These are phyloP conservation scores for Zygosaccharomyces pseudobailii DNA, from an alignment of 1,139 yeast genomes.

Conservation along the genomic window DNA sequence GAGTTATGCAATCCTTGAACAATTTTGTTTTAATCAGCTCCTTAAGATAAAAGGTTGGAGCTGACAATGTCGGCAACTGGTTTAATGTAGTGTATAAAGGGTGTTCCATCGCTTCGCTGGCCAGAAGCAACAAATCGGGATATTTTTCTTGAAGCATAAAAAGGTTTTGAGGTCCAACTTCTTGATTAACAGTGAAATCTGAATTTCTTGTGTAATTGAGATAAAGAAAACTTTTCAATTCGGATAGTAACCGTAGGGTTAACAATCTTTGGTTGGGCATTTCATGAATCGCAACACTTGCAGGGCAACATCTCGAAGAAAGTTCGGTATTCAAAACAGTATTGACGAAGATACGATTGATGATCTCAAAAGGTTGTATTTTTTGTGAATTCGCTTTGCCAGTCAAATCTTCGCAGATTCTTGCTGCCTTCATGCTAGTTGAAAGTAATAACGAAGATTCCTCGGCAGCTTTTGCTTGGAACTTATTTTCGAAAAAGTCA, in stretches of 20 bases:
- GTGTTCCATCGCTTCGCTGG: slow-evolving; percentile 1
- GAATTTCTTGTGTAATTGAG: not conserved
- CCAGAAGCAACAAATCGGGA: slow-evolving; percentile 12
- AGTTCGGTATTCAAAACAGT: slow-evolving; percentile 26
- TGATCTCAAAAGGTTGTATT: slow-evolving; percentile 8
- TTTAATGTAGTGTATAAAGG: not conserved
- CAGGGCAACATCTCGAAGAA: slow-evolving; percentile 11
- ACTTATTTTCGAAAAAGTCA: slow-evolving; percentile 9
- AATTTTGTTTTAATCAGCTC: slow-evolving; percentile 16
- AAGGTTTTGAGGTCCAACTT: not conserved
- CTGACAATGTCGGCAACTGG: not conserved
- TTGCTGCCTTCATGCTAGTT: slow-evolving; percentile 18
- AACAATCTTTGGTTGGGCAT: slow-evolving; percentile 21
- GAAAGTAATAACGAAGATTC: slow-evolving; percentile 6
- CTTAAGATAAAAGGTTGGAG: slow-evolving; percentile 1
- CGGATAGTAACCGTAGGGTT: slow-evolving; percentile 21
- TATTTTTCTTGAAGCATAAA: slow-evolving; percentile 7
- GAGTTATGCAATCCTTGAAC: slow-evolving; percentile 16
- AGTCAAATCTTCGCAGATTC: slow-evolving; percentile 18
- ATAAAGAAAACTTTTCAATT: slow-evolving; percentile 14
- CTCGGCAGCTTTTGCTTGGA: not conserved
- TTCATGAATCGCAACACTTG: slow-evolving; percentile 1
- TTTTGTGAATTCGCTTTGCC: not conserved
- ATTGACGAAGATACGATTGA: slow-evolving; percentile 17
- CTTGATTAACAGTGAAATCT: not conserved